Conservation (phyloP, 805 yeast genomes). For the Zygotorulaspora florentina region DNA sequence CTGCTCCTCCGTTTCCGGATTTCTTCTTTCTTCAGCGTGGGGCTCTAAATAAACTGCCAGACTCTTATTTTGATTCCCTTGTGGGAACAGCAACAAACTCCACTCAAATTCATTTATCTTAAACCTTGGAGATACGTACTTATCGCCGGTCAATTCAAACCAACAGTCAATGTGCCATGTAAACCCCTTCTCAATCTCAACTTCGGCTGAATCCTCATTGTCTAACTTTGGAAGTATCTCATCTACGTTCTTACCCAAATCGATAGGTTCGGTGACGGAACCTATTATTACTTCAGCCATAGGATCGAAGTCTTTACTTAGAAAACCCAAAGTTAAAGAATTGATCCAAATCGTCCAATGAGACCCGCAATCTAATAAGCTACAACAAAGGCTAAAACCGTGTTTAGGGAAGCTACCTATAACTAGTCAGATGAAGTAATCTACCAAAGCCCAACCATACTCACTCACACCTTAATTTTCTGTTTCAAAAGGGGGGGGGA, state of each 20-base stretch:
- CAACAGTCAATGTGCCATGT: constrained; percentile 54
- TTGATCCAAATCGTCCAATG: no score
- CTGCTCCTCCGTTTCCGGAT: constrained; percentile 27
- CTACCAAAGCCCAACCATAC: not conserved
- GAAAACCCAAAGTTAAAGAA: not conserved
- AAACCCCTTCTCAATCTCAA: constrained; percentile 33
- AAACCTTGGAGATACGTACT: constrained; percentile 42
- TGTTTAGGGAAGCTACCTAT: no score
- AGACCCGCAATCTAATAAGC: no score
- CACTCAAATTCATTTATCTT: constrained; percentile 60
- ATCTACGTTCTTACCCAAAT: constrained; percentile 21
- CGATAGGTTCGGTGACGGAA: constrained; percentile 19
- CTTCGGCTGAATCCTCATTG: constrained; percentile 20
- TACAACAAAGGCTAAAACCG: no score
- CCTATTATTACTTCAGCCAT: constrained; percentile 18
- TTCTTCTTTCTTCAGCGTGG: constrained; percentile 35
- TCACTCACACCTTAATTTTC: not conserved
- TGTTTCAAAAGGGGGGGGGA: not conserved
- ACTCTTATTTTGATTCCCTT: constrained; percentile 56
- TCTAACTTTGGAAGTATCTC: constrained; percentile 23
- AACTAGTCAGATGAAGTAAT: no score
- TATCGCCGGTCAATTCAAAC: constrained; percentile 41
- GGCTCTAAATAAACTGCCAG: constrained; percentile 82
- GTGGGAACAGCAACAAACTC: constrained; percentile 72
- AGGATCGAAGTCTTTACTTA: not conserved